These are phyloP conservation scores for Tubosaeta sp. DNA, from an alignment of 768 basidiomycete species.

Conservation along the genomic window DNA sequence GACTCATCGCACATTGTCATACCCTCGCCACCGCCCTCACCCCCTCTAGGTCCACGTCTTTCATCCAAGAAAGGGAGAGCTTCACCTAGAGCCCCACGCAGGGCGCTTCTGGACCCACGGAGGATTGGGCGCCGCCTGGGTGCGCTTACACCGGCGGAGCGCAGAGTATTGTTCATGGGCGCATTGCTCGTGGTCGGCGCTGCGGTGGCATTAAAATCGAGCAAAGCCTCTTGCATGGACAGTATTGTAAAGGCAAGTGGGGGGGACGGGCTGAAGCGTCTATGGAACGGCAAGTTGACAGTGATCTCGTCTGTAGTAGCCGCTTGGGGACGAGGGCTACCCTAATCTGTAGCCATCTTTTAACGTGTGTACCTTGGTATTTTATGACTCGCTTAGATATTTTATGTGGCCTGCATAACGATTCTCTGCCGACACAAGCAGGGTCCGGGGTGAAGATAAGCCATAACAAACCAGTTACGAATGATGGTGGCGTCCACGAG, in stretches of 20 bases:
- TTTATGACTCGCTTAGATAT: not conserved
- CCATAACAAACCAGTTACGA: too few relatives aligned
- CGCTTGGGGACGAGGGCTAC: constrained; percentile 26
- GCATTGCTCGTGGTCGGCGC: constrained; percentile 68
- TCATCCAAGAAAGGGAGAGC: constrained; percentile 20
- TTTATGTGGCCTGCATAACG: not conserved
- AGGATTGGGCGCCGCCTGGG: constrained; percentile 19
- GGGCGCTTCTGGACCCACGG: constrained; percentile 11
- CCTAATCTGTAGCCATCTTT: constrained; percentile 6
- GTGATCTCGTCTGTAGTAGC: constrained; percentile 20
- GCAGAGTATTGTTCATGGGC: constrained; percentile 48
- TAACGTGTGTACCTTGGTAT: not conserved
- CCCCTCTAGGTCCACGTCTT: constrained; percentile 2
- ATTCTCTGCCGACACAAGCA: too few relatives aligned
- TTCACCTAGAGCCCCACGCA: constrained; percentile 8
- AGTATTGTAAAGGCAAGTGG: constrained; percentile 10
- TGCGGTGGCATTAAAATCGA: constrained; percentile 47
- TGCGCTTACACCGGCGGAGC: constrained; percentile 26
- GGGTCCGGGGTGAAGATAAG: too few relatives aligned
- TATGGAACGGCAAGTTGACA: constrained; percentile 24
- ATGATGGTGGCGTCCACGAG: too few relatives aligned
- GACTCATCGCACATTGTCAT: constrained; percentile 22
- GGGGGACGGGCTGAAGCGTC: constrained; percentile 20
- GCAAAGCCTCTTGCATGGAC: constrained; percentile 12
- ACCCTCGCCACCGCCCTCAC: constrained; percentile 25